These are phyloP conservation scores for Leccinum cinnamomeum DNA, from an alignment of 1,284 basidiomycete species.

Conservation along the genomic window DNA sequence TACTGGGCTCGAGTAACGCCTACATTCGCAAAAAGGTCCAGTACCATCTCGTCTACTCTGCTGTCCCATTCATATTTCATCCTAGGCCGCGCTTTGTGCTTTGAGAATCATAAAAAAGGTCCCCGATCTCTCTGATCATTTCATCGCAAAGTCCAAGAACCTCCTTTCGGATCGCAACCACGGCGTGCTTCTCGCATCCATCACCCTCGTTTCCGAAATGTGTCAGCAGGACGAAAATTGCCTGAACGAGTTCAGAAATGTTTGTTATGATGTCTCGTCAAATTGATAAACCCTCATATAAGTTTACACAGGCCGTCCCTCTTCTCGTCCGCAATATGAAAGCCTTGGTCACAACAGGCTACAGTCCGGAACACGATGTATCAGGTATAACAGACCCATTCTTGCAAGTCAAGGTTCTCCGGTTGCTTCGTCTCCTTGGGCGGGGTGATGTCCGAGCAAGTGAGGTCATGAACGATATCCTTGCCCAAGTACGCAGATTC, in stretches of 20 bases:
- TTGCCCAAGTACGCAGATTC: constrained; percentile 72
- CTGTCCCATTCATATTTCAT: constrained; percentile 9
- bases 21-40: constrained; percentile 98
- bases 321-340: constrained; percentile 95
- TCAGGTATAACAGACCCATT: constrained; percentile 99
- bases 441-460: constrained; percentile 84
- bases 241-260: constrained; percentile 87
- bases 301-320: constrained; percentile 72
- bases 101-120: constrained; percentile 95
- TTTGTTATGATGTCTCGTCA: constrained; percentile 36
- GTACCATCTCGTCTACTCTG: background rate
- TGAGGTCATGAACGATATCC: constrained; percentile 98
- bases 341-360: constrained; percentile 93
- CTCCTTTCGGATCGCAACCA: constrained; percentile 96
- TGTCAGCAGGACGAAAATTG: constrained; percentile 76
- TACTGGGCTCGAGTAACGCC: constrained; percentile 95
- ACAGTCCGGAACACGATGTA: constrained; percentile 99
- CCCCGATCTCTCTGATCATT: constrained; percentile 95
- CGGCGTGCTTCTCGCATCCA: constrained; percentile 90
- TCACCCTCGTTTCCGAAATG: constrained; percentile 96
- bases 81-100: constrained; percentile 93
- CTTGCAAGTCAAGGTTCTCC: constrained; percentile 95
- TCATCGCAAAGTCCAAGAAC: constrained; percentile 84
- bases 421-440: constrained; percentile 88
- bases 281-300: background rate